These are phyloP conservation scores for Nicotiana obtusifolia DNA, from an alignment of 257 asterid genomes.

Conservation along the genomic window DNA sequence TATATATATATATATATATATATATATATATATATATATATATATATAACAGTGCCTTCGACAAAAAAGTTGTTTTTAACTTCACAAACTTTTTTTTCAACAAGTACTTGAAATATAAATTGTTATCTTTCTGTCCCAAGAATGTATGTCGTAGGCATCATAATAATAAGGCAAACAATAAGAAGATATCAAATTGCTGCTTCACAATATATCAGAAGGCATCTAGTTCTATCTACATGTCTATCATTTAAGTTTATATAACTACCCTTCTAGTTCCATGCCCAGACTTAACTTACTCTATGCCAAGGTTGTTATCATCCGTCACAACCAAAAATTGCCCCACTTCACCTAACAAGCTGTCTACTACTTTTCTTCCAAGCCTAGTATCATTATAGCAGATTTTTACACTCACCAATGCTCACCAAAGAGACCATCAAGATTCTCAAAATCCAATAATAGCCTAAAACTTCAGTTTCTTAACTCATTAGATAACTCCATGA, in stretches of 20 bases:
- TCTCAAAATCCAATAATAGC: neutral
- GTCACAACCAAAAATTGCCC: neutral
- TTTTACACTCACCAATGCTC: neutral
- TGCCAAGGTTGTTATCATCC: neutral
- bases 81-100: too few species aligned
- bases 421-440: neutral
- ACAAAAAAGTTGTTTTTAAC: too few species aligned
- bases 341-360: neutral
- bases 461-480: neutral
- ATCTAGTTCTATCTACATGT: neutral
- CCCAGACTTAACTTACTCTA: neutral
- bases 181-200: neutral
- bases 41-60: too few species aligned
- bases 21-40: too few species aligned
- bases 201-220: neutral
- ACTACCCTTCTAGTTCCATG: neutral
- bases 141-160: too few species aligned
- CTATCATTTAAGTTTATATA: neutral
- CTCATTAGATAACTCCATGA: slow-evolving; percentile 1
- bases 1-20: too few species aligned
- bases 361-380: neutral
- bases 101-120: too few species aligned
- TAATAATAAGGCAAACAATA: too few species aligned
- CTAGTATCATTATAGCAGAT: neutral
- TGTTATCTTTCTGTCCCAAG: too few species aligned